Evolutionary conservation across 116 monocot genomes (phyloP).

Genomic region (Papilionanthe hybrid): DNA sequence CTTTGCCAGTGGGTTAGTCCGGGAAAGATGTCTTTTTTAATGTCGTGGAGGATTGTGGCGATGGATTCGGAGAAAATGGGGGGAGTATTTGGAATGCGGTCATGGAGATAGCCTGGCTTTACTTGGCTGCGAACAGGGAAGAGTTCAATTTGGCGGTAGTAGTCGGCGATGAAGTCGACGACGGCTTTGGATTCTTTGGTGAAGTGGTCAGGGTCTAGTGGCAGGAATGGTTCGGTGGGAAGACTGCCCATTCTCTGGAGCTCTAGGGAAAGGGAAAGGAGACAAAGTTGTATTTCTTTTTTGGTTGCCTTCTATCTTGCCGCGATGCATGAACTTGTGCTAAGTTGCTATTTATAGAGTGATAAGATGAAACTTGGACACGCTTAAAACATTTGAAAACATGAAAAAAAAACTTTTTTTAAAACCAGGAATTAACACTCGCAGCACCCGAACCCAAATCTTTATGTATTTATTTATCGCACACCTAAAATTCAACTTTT

Average conservation of each 20-base stretch:
- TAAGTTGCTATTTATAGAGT: too few species aligned
- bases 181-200: constrained; percentile 23
- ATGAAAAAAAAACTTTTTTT: too few species aligned
- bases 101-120: constrained; percentile 37
- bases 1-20: constrained; percentile 39
- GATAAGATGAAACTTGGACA: too few species aligned
- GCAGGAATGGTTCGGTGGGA: constrained; percentile 2
- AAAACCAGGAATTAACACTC: too few species aligned
- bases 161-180: constrained; percentile 48
- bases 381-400: too few species aligned
- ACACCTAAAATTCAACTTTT: too few species aligned
- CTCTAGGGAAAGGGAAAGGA: background rate
- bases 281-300: background rate
- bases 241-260: constrained; percentile 20
- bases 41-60: constrained; percentile 29
- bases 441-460: too few species aligned
- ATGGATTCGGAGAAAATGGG: constrained; percentile 25
- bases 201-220: constrained; percentile 27
- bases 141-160: constrained; percentile 40
- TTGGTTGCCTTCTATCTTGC: too few species aligned
- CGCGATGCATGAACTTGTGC: too few species aligned
- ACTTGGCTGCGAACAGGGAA: constrained; percentile 44
- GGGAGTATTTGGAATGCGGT: constrained; percentile 25
- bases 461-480: too few species aligned
- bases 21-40: constrained; percentile 20